Percentiles rank a stretch among this genome's conserved stretches.
Evolutionary conservation across 164 flowering plant genomes (phyloP).

Genomic region (Warburgia ugandensis): DNA sequence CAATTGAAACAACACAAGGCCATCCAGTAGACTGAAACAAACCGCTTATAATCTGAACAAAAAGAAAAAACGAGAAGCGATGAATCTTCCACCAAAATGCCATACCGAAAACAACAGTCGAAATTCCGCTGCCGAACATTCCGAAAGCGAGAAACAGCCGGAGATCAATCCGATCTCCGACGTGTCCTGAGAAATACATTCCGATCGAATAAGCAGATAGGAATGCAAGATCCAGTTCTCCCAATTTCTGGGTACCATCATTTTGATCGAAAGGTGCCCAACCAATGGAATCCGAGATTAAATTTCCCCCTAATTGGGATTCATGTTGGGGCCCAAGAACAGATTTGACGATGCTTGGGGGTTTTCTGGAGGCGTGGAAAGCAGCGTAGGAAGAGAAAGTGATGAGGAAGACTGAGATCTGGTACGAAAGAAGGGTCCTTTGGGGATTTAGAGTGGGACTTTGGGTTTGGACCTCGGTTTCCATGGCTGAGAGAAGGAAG

Average conservation of each 20-base stretch:
- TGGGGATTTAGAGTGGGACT: conserved; percentile 33
- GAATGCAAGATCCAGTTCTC: conserved; percentile 90
- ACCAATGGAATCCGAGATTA: conserved; percentile 25
- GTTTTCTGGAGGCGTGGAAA: conserved; percentile 93
- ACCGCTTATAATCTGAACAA: conserved; percentile 68
- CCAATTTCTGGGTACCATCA: conserved; percentile 66
- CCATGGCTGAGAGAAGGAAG: neutral
- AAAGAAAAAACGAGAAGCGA: conserved; percentile 41
- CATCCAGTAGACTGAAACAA: conserved; percentile 87
- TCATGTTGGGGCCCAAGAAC: conserved; percentile 38
- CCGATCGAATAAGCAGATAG: conserved; percentile 62
- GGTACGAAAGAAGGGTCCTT: conserved; percentile 48
- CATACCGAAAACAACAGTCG: conserved; percentile 59
- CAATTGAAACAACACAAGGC: conserved; percentile 90
- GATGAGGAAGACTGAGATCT: conserved; percentile 45
- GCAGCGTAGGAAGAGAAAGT: conserved; percentile 88
- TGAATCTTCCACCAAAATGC: conserved; percentile 72
- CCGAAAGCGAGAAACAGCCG: conserved; percentile 66
- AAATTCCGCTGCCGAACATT: conserved; percentile 72
- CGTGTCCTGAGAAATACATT: conserved; percentile 78
- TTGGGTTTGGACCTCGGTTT: neutral
- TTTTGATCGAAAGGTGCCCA: conserved; percentile 84
- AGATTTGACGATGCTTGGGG: conserved; percentile 85
- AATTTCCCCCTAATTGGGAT: neutral
- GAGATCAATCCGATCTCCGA: conserved; percentile 72